These are phyloP conservation scores for Rhodosporidiobolus sp. DNA, from an alignment of 768 basidiomycete genomes.

Conservation along the genomic window DNA sequence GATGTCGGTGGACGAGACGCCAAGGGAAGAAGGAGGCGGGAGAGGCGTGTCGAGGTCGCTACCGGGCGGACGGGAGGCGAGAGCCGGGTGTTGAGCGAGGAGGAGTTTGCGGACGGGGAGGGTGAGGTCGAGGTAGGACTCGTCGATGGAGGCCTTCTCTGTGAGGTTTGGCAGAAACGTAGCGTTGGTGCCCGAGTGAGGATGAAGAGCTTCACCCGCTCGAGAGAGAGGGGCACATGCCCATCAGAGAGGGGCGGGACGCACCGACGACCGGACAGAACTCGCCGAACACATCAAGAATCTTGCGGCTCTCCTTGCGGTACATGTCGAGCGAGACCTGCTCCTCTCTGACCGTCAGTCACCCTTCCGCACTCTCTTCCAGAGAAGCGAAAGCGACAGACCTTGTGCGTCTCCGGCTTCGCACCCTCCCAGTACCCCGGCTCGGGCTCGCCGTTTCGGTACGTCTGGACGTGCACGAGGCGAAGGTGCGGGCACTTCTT, in stretches of 20 bases:
- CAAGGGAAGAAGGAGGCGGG: conserved; percentile 61
- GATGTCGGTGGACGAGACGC: conserved; percentile 46
- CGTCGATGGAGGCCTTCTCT: conserved; percentile 98
- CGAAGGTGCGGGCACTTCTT: conserved; percentile 78
- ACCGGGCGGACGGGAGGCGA: conserved; percentile 49
- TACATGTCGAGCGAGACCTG: conserved; percentile 92
- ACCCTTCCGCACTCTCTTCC: neutral
- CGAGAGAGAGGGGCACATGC: too few relatives aligned
- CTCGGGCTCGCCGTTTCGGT: conserved; percentile 76
- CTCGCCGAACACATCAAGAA: conserved; percentile 77
- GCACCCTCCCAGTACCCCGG: conserved; percentile 90
- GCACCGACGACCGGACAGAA: conserved; percentile 51
- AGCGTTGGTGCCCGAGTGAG: too few relatives aligned
- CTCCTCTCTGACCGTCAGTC: too few relatives aligned
- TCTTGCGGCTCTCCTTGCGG: conserved; percentile 82
- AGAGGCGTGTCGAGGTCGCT: conserved; percentile 69
- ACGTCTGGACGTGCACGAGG: conserved; percentile 92
- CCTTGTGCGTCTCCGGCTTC: conserved; percentile 88
- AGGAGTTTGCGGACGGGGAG: conserved; percentile 71
- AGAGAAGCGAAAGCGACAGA: conserved; percentile 45
- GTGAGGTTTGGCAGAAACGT: too few relatives aligned
- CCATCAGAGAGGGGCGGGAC: too few relatives aligned
- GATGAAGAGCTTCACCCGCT: too few relatives aligned
- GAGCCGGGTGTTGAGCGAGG: conserved; percentile 70
- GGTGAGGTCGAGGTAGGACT: conserved; percentile 91